Evolutionary conservation across 768 basidiomycete genomes (phyloP).

Genomic region (Boletus patriciae): DNA sequence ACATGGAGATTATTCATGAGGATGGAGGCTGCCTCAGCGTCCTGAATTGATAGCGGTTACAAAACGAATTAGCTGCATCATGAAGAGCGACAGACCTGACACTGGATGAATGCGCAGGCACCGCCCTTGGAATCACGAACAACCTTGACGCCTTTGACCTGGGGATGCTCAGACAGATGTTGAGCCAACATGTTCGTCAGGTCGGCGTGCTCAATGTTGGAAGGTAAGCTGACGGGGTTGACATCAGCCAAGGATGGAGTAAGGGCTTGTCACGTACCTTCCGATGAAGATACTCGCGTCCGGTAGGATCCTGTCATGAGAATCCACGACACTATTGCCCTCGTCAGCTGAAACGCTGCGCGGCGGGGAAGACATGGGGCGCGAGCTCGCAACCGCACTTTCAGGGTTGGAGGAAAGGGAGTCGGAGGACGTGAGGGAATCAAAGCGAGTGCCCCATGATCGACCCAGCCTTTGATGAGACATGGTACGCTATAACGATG

Average conservation of each 20-base stretch:
- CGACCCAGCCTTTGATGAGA: slow-evolving; percentile 46
- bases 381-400: slow-evolving; percentile 6
- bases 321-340: slow-evolving; percentile 37
- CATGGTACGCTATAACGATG: slow-evolving; percentile 37
- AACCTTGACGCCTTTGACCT: slow-evolving; percentile 67
- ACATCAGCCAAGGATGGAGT: slow-evolving; percentile 6
- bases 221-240: slow-evolving; percentile 55
- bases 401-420: slow-evolving; percentile 42
- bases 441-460: slow-evolving; percentile 73
- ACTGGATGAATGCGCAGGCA: slow-evolving; percentile 84
- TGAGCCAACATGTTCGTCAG: slow-evolving; percentile 58
- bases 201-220: slow-evolving; percentile 63
- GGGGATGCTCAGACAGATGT: slow-evolving; percentile 65
- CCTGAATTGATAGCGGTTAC: slow-evolving; percentile 37
- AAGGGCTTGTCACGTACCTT: slow-evolving; percentile 48
- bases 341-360: slow-evolving; percentile 18
- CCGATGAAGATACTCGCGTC: slow-evolving; percentile 85
- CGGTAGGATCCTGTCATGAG: slow-evolving; percentile 53
- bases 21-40: slow-evolving; percentile 53
- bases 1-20: slow-evolving; percentile 62
- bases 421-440: slow-evolving; percentile 56
- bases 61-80: neutral
- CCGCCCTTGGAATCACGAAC: slow-evolving; percentile 75
- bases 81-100: slow-evolving; percentile 53
- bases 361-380: slow-evolving; percentile 17